Evolutionary conservation across 805 yeast genomes (phyloP).

Genomic region (Barnettozyma siamensis): DNA sequence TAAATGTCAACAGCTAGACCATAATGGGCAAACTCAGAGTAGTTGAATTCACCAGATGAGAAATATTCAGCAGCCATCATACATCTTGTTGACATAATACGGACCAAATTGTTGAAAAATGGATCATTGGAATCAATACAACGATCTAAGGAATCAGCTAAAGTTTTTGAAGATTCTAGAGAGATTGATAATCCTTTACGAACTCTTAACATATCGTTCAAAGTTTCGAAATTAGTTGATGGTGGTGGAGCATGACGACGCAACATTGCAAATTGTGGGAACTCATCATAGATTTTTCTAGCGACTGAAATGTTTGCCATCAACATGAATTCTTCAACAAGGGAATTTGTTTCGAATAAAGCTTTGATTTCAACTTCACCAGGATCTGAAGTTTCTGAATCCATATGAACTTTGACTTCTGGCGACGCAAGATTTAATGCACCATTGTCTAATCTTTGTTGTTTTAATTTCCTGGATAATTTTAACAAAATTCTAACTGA

Average conservation of each 20-base stretch:
- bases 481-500: constrained; percentile 80
- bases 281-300: constrained; percentile 81
- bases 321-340: constrained; percentile 98
- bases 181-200: constrained; percentile 73
- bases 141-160: constrained; percentile 90
- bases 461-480: constrained; percentile 80
- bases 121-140: constrained; percentile 81
- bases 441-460: constrained; percentile 86
- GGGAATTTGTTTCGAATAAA: constrained; percentile 83
- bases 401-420: constrained; percentile 95
- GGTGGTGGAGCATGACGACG: constrained; percentile 99
- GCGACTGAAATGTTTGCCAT: constrained; percentile 96
- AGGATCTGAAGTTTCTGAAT: constrained; percentile 95
- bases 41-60: constrained; percentile 83
- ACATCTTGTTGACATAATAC: constrained; percentile 97
- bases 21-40: constrained; percentile 90
- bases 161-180: constrained; percentile 78
- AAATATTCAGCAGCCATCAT: constrained; percentile 99
- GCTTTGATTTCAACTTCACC: constrained; percentile 90
- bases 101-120: constrained; percentile 84
- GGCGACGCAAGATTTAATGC: constrained; percentile 97
- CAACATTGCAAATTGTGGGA: constrained; percentile 97
- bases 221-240: constrained; percentile 79
- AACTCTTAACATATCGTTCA: constrained; percentile 83
- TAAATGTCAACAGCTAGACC: constrained; percentile 97